A percentile compares a stretch with the other conserved stretches of the same genome.
phyloP scores from a whole-genome alignment of 495 filamentous ascomycete species.

The Tuber calosporum region DNA sequence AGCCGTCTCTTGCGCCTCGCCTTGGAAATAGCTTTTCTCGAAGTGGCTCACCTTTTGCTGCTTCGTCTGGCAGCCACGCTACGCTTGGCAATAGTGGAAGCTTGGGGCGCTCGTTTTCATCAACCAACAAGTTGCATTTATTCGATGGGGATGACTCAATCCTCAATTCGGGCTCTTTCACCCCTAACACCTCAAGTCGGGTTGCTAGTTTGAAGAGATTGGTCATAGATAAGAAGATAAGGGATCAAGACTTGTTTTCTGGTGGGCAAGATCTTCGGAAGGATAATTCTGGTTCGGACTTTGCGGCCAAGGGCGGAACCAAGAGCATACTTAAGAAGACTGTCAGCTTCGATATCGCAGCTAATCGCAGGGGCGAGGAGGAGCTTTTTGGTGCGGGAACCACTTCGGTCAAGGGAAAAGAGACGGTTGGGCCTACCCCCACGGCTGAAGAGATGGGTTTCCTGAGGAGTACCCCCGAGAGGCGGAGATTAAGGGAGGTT shows the following conservation, averaged over 20 bases:
- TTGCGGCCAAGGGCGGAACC: conserved; percentile 39
- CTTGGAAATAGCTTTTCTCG: conserved; percentile 52
- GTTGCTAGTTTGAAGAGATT: conserved; percentile 74
- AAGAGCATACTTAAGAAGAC: conserved; percentile 66
- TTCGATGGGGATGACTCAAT: conserved; percentile 70
- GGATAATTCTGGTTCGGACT: conserved; percentile 42
- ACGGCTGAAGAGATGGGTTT: conserved; percentile 62
- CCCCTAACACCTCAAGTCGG: conserved; percentile 56
- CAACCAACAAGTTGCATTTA: conserved; percentile 60
- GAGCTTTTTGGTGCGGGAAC: conserved; percentile 44
- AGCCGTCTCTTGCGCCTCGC: conserved; percentile 68
- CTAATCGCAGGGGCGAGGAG: conserved; percentile 45
- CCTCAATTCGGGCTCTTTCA: conserved; percentile 77
- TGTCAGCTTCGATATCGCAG: conserved; percentile 77
- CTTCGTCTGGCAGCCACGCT: conserved; percentile 26
- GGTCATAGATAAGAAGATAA: conserved; percentile 77
- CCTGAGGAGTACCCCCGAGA: conserved; percentile 48
- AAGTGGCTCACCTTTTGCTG: conserved; percentile 36
- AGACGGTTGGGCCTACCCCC: conserved; percentile 49
- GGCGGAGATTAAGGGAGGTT: conserved; percentile 46
- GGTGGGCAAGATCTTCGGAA: conserved; percentile 59
- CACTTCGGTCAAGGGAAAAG: conserved; percentile 46
- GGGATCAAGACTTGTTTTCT: conserved; percentile 43
- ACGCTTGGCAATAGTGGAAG: conserved; percentile 27
- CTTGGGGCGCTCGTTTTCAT: conserved; percentile 44